Conservation (phyloP, 495 filamentous ascomycete genomes). For the Durotheca rogersii region DNA sequence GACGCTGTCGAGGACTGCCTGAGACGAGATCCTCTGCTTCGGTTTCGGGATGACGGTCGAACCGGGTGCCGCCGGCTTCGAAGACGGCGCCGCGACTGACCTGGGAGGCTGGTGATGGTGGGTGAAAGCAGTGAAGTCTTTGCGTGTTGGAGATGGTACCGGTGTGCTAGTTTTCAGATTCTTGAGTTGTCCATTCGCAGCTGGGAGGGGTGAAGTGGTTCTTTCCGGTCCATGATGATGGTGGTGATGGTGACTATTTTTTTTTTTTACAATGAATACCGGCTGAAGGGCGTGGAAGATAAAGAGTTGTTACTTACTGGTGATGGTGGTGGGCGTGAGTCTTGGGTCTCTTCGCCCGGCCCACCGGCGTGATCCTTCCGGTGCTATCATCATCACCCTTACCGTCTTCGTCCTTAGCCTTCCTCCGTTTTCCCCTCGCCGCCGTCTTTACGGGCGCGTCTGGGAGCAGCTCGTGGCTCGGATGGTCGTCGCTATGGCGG, state of each 20-base stretch:
- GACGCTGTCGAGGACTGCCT: conserved; percentile 67
- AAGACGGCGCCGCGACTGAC: conserved; percentile 36
- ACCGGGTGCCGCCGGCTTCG: conserved; percentile 39
- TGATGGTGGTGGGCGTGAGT: conserved; percentile 63
- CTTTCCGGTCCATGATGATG: conserved; percentile 74
- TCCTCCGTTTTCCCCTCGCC: conserved; percentile 58
- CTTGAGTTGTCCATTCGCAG: conserved; percentile 42
- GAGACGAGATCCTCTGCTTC: conserved; percentile 61
- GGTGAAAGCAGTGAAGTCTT: conserved; percentile 45
- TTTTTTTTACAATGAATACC: conserved; percentile 34
- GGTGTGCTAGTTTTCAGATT: conserved; percentile 50
- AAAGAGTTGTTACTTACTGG: conserved; percentile 49
- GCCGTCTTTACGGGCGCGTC: conserved; percentile 33
- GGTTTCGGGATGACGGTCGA: conserved; percentile 55
- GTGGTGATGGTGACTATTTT: conserved; percentile 65
- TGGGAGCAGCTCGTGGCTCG: conserved; percentile 36
- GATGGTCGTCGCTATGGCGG: conserved; percentile 51
- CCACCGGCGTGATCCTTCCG: conserved; percentile 51
- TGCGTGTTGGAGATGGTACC: conserved; percentile 58
- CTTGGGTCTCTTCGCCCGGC: conserved; percentile 60
- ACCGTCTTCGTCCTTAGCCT: conserved; percentile 59
- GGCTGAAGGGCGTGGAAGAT: conserved; percentile 16
- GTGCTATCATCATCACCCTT: conserved; percentile 61
- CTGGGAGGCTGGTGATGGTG: conserved; percentile 44
- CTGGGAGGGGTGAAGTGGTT: conserved; percentile 45